Conservation (phyloP, 148 eudicot genomes). For the Suaeda aralocaspica region DNA sequence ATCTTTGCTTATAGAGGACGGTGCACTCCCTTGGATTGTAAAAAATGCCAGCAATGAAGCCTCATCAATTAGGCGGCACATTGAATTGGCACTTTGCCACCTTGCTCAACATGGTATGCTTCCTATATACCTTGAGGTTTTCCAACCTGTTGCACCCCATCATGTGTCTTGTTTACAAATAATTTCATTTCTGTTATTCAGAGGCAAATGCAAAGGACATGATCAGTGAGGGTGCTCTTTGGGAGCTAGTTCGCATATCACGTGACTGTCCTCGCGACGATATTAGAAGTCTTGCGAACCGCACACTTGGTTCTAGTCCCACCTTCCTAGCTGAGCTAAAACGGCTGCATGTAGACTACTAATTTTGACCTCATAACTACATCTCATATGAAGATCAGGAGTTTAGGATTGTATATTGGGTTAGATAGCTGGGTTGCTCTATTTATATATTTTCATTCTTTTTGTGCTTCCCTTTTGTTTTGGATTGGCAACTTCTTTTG, state of each 20-base stretch:
- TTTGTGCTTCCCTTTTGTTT: background rate
- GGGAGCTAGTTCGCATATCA: conserved; percentile 87
- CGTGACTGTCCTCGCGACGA: conserved; percentile 81
- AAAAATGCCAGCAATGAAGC: conserved; percentile 86
- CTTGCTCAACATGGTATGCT: conserved; percentile 79
- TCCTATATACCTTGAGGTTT: background rate
- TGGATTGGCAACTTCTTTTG: conserved; percentile 7
- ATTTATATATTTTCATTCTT: background rate
- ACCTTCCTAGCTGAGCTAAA: conserved; percentile 65
- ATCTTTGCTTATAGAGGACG: conserved; percentile 80
- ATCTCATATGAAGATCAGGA: background rate
- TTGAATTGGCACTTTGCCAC: conserved; percentile 93
- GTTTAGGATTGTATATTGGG: conserved; percentile 19
- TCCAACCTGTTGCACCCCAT: background rate
- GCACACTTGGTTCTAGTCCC: conserved; percentile 60
- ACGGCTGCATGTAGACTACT: conserved; percentile 51
- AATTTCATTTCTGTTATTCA: conserved; percentile 24
- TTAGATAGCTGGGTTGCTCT: conserved; percentile 6
- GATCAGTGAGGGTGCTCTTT: conserved; percentile 78
- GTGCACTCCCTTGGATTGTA: conserved; percentile 86
- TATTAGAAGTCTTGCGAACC: conserved; percentile 67
- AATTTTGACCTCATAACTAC: conserved; percentile 24
- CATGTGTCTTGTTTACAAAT: background rate
- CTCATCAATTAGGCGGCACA: conserved; percentile 74
- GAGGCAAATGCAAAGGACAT: conserved; percentile 85